Conservation (phyloP, 2,329 filamentous ascomycete species). For the Fusarium pseudocircinatum region DNA sequence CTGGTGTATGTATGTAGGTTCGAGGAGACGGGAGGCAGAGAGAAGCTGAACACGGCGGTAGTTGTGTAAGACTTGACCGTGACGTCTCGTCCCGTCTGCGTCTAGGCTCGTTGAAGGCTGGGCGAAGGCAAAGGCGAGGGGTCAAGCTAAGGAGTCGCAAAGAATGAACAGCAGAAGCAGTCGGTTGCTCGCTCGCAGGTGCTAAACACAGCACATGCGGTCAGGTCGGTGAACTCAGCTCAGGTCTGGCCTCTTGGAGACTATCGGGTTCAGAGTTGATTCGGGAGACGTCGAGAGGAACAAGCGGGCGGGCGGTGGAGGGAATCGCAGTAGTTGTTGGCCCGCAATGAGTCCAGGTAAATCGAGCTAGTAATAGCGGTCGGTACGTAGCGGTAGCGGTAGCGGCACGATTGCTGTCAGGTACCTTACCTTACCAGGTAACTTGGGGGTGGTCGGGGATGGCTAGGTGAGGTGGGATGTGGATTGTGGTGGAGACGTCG, state of each 20-base stretch:
- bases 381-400: slow-evolving; percentile 28
- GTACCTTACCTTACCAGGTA: slow-evolving; percentile 18
- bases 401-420: slow-evolving; percentile 29
- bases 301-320: slow-evolving; percentile 41
- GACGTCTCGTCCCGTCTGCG: slow-evolving; percentile 12
- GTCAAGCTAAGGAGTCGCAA: slow-evolving; percentile 7
- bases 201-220: slow-evolving; percentile 24
- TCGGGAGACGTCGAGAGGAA: slow-evolving; percentile 40
- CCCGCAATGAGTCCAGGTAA: slow-evolving; percentile 30
- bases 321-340: slow-evolving; percentile 32
- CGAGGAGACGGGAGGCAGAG: slow-evolving; percentile 31
- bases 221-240: slow-evolving; percentile 33
- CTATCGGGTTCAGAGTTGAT: slow-evolving; percentile 31
- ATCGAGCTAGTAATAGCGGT: slow-evolving; percentile 30
- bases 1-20: slow-evolving; percentile 21
- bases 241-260: slow-evolving; percentile 29
- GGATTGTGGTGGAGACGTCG: slow-evolving; percentile 31
- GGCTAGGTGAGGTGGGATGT: slow-evolving; percentile 22
- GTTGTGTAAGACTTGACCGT: slow-evolving; percentile 20
- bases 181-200: slow-evolving; percentile 26
- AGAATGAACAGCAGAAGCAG: slow-evolving; percentile 27
- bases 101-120: slow-evolving; percentile 19
- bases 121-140: neutral
- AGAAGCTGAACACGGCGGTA: slow-evolving; percentile 21
- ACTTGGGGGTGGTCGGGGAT: slow-evolving; percentile 13